Conservation (phyloP, 768 basidiomycete genomes). For the Terana coerulea region DNA sequence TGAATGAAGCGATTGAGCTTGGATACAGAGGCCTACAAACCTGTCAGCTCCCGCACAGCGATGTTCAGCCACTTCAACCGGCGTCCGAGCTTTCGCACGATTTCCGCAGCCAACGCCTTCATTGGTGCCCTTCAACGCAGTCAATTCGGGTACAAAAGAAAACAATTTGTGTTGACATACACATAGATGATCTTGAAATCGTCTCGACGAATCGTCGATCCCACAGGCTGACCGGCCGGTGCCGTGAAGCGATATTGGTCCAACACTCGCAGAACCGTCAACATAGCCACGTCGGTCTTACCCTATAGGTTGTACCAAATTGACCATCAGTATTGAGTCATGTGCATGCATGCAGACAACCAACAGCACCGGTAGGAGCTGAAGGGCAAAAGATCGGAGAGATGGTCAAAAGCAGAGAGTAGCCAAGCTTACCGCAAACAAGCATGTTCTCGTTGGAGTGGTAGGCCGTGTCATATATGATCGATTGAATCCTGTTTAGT, state of each 20-base stretch:
- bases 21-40: conserved; percentile 31
- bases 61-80: conserved; percentile 86
- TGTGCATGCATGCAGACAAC: conserved; percentile 24
- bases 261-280: conserved; percentile 86
- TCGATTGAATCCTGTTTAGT: conserved; percentile 93
- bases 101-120: conserved; percentile 96
- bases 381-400: conserved; percentile 3
- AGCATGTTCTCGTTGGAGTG: conserved; percentile 96
- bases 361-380: conserved; percentile 98
- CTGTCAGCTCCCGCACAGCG: conserved; percentile 86
- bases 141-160: neutral
- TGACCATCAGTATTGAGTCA: neutral
- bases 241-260: conserved; percentile 53
- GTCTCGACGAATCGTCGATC: conserved; percentile 56
- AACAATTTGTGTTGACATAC: conserved; percentile 31
- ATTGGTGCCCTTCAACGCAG: conserved; percentile 76
- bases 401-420: neutral
- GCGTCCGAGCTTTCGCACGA: conserved; percentile 89
- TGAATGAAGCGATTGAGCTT: neutral
- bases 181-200: conserved; percentile 98
- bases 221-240: conserved; percentile 30
- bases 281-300: conserved; percentile 98
- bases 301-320: conserved; percentile 47
- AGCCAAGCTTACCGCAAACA: conserved; percentile 68
- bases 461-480: conserved; percentile 91